Conservation (phyloP, 2,329 filamentous ascomycete species). For the Xylaria sp. region DNA sequence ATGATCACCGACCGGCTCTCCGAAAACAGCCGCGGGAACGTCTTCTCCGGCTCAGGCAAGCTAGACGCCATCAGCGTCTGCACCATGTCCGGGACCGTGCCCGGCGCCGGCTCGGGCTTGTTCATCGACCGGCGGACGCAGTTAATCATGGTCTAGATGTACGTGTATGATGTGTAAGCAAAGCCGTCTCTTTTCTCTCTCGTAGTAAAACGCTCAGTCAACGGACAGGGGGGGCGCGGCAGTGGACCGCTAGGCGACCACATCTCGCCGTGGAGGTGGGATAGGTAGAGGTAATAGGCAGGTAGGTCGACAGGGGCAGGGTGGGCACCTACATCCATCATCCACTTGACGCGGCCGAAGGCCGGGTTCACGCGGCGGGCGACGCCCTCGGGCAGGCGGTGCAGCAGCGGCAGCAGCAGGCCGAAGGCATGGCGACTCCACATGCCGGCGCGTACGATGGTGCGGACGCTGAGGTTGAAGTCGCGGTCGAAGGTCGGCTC, state of each 20-base stretch:
- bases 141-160: constrained; percentile 26
- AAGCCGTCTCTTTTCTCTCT: not conserved
- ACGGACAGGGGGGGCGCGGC: too few relatives aligned
- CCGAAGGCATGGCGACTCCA: constrained; percentile 28
- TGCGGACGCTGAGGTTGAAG: constrained; percentile 29
- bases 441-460: constrained; percentile 24
- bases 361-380: constrained; percentile 28
- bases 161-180: not conserved
- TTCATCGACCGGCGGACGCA: constrained; percentile 30
- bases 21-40: constrained; percentile 30
- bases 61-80: constrained; percentile 26
- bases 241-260: too few relatives aligned
- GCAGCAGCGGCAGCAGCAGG: constrained; percentile 23
- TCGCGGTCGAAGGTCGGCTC: constrained; percentile 32
- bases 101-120: constrained; percentile 26
- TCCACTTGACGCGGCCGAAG: constrained; percentile 30
- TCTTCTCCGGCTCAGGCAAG: constrained; percentile 28
- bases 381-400: constrained; percentile 27
- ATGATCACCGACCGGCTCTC: constrained; percentile 31
- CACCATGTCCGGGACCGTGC: constrained; percentile 26
- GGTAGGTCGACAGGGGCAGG: not conserved
- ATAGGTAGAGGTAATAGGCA: too few relatives aligned
- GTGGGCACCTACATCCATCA: constrained; percentile 26
- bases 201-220: not conserved
- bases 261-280: too few relatives aligned